A percentile compares a stretch with the other conserved stretches of the same genome.
These are phyloP conservation scores for Trypanosomatidae sp. DNA, from an alignment of 208 protist genomes.

Conservation along the genomic window DNA sequence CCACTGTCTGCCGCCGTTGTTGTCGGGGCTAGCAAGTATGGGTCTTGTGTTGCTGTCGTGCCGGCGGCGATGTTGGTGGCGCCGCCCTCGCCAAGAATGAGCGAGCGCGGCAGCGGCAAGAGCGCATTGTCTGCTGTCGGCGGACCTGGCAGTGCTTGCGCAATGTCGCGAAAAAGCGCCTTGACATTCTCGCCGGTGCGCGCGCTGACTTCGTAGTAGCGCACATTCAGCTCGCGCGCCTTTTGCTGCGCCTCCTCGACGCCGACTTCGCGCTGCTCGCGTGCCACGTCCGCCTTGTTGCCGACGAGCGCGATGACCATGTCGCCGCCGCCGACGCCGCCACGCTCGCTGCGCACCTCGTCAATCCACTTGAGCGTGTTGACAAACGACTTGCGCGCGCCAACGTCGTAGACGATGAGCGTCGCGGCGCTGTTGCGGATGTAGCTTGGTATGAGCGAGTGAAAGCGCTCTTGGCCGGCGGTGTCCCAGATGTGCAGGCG, in stretches of 20 bases:
- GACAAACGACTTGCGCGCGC: constrained; percentile 88
- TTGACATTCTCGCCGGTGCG: constrained; percentile 76
- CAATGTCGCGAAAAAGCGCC: constrained; percentile 61
- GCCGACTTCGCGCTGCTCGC: constrained; percentile 49
- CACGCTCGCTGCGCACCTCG: constrained; percentile 93
- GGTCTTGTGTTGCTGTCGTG: too few relatives aligned
- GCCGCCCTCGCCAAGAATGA: not conserved
- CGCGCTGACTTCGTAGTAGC: constrained; percentile 95
- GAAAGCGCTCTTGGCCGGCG: constrained; percentile 89
- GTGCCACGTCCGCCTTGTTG: constrained; percentile 94
- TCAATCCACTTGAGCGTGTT: constrained; percentile 95
- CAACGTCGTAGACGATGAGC: constrained; percentile 98
- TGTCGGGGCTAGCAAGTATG: too few relatives aligned
- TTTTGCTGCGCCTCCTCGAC: constrained; percentile 38
- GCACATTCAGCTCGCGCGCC: constrained; percentile 84
- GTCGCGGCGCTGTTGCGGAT: constrained; percentile 95
- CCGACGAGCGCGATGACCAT: constrained; percentile 95
- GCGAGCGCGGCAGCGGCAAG: not conserved
- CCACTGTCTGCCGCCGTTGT: too few relatives aligned
- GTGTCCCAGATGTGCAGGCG: constrained; percentile 91
- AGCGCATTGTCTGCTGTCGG: not conserved
- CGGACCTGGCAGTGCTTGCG: constrained; percentile 22
- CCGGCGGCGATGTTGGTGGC: too few relatives aligned
- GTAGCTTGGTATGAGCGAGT: constrained; percentile 90
- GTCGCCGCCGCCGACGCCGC: constrained; percentile 84